phyloP scores from a whole-genome alignment of 495 filamentous ascomycete genomes.

The Terfezia claveryi region DNA sequence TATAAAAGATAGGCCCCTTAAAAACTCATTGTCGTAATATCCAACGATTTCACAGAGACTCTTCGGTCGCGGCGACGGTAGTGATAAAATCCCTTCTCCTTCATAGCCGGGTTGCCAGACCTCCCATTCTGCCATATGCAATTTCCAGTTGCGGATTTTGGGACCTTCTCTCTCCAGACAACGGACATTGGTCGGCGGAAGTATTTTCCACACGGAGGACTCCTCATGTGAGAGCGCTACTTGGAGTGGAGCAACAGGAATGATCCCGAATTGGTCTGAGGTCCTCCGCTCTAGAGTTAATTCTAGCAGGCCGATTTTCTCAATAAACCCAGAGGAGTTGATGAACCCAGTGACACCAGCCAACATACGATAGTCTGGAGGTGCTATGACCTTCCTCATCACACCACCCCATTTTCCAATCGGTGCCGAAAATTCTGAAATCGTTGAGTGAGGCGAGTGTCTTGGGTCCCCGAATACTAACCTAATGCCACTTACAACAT shows the following conservation, averaged over 20 bases:
- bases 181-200: conserved; percentile 9
- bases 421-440: conserved; percentile 2
- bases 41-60: conserved; percentile 12
- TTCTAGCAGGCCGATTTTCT: conserved; percentile 20
- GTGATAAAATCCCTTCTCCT: conserved; percentile 4
- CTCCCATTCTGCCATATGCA: conserved; percentile 18
- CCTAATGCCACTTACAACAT: conserved; percentile 16
- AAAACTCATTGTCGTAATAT: conserved; percentile 15
- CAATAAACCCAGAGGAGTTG: conserved; percentile 19
- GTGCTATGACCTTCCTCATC: conserved; percentile 13
- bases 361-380: conserved; percentile 4
- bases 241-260: conserved; percentile 7
- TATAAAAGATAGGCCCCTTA: conserved; percentile 17
- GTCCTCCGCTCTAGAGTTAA: conserved; percentile 4
- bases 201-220: conserved; percentile 16
- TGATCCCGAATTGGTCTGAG: conserved; percentile 5
- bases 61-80: neutral
- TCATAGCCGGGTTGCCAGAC: conserved; percentile 14
- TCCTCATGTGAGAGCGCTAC: conserved; percentile 17
- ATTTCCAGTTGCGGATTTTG: conserved; percentile 17
- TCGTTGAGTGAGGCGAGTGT: neutral
- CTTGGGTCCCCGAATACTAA: conserved; percentile 9
- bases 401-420: conserved; percentile 15
- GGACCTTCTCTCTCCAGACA: conserved; percentile 17
- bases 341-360: conserved; percentile 20